These are phyloP conservation scores for Xanthoconium purpureum DNA, from an alignment of 768 basidiomycete species.

Conservation along the genomic window DNA sequence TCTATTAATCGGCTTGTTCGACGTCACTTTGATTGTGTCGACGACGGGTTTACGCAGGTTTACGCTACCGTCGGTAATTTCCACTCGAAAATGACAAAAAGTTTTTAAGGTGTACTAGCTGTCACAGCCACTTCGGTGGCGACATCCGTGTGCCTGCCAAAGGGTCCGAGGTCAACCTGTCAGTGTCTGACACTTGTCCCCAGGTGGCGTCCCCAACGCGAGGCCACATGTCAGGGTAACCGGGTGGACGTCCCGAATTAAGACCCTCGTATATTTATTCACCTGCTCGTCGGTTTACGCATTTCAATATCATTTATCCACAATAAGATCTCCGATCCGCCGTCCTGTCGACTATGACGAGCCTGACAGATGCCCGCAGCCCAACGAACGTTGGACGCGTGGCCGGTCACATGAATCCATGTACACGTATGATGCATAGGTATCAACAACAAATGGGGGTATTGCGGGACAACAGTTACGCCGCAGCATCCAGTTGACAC, in stretches of 20 bases:
- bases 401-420: slow-evolving; percentile 12
- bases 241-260: slow-evolving; percentile 9
- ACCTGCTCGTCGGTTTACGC: slow-evolving; percentile 12
- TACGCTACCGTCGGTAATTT: slow-evolving; percentile 26
- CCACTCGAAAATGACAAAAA: slow-evolving; percentile 22
- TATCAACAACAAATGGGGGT: slow-evolving; percentile 29
- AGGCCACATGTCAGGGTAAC: slow-evolving; percentile 5
- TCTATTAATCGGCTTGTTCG: slow-evolving; percentile 26
- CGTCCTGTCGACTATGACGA: slow-evolving; percentile 3
- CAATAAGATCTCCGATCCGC: slow-evolving; percentile 22
- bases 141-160: slow-evolving; percentile 8
- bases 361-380: slow-evolving; percentile 17
- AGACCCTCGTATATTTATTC: slow-evolving; percentile 3
- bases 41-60: slow-evolving; percentile 15
- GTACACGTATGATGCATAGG: slow-evolving; percentile 21
- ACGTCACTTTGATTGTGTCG: slow-evolving; percentile 16
- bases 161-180: slow-evolving; percentile 14
- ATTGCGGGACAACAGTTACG: slow-evolving; percentile 16
- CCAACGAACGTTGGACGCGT: slow-evolving; percentile 12
- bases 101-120: slow-evolving; percentile 29
- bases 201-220: slow-evolving; percentile 1
- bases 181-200: slow-evolving; percentile 1
- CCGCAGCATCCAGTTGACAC: slow-evolving; percentile 45
- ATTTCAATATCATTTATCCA: slow-evolving; percentile 28
- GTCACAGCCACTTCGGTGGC: slow-evolving; percentile 31